A percentile compares a stretch with the other conserved stretches of the same genome.
Evolutionary conservation across 495 filamentous ascomycete genomes (phyloP).

Genomic region (Umbilicaria muhlenbergii): DNA sequence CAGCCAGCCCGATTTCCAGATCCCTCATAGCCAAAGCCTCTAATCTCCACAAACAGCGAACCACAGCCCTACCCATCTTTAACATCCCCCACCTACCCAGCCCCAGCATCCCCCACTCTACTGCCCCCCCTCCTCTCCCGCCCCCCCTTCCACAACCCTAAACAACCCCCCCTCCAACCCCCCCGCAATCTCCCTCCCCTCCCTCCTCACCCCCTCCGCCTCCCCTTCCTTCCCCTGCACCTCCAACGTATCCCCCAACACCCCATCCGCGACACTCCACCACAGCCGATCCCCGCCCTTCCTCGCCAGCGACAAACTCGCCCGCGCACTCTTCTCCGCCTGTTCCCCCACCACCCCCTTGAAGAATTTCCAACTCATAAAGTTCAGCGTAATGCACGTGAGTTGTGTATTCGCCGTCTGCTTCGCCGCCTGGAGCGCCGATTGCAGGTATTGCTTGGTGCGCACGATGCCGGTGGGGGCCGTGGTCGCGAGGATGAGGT

Average conservation of each 20-base stretch:
- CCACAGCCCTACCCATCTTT: too few species aligned
- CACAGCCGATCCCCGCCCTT: slow-evolving; percentile 65
- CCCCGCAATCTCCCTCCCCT: slow-evolving; percentile 19
- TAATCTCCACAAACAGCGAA: too few species aligned
- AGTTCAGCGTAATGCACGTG: slow-evolving; percentile 62
- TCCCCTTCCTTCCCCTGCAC: slow-evolving; percentile 53
- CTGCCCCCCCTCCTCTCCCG: too few species aligned
- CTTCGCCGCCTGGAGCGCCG: slow-evolving; percentile 42
- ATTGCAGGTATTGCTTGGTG: slow-evolving; percentile 62
- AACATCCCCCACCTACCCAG: too few species aligned
- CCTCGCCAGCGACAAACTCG: slow-evolving; percentile 57
- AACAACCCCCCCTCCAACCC: too few species aligned
- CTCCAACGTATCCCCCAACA: slow-evolving; percentile 61
- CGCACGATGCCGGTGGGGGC: slow-evolving; percentile 43
- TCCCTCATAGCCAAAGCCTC: too few species aligned
- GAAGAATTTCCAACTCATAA: slow-evolving; percentile 81
- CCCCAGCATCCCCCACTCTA: too few species aligned
- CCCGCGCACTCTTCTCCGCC: slow-evolving; percentile 72
- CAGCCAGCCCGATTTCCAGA: too few species aligned
- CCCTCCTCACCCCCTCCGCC: slow-evolving; percentile 30
- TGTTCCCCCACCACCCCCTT: slow-evolving; percentile 74
- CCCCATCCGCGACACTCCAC: slow-evolving; percentile 69
- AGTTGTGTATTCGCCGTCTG: slow-evolving; percentile 50
- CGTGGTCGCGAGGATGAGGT: slow-evolving; percentile 56
- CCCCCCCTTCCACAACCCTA: too few species aligned